Evolutionary conservation across 2,329 filamentous ascomycete species (phyloP), one percentile per base, ranked within the genome.

Genomic region (Trichocomaceae sp.): DNA sequence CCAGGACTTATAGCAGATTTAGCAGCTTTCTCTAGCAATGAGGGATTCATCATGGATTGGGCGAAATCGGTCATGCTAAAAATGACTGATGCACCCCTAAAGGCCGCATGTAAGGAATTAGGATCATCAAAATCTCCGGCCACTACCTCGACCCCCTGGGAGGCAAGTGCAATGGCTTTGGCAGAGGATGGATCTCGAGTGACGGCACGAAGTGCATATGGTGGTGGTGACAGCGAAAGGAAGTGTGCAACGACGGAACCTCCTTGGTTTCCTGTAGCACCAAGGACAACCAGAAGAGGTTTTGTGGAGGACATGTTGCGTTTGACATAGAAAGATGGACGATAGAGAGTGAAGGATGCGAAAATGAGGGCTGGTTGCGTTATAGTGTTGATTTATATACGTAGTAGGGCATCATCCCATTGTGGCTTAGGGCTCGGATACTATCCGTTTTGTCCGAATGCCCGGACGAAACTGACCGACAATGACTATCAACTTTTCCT

Each of bases 61-160:
- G 26, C 35, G 26, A 78, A 83, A 58, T 82, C 75, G 0, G 80
- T 83, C 46, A 80, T 75, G 58, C 72, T 72, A 66, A 82, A 83
- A 57, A 83, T 79, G 55, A 74, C 62, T 53, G 75, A 73, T 19
- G 77, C 78, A 9, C 73, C 76, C 2, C 57, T 13, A 56, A 72
- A 71, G 3, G 69, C 70, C 8, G 37, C 20, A 8, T 50, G 50
- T 1, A 72, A 63, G 1, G 68, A 66, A 2, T 41, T 29, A 3
- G 54, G 7, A 44, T 70, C 65, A 33, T 62, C 52, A 5, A 71
- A 60, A 37, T 71, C 60, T 1, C 60, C 69, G 19, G 59, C 29
- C 2, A 69, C 59, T 2, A 72, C 37, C 23, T 66, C 63, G 12
- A 64, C 65, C 1, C 69, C 69, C 10, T 59, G 55, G 6, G 52